A percentile compares a stretch with the other conserved stretches of the same genome.
Conservation (phyloP, 495 filamentous ascomycete genomes). For the Talaromyces stipitatus region DNA sequence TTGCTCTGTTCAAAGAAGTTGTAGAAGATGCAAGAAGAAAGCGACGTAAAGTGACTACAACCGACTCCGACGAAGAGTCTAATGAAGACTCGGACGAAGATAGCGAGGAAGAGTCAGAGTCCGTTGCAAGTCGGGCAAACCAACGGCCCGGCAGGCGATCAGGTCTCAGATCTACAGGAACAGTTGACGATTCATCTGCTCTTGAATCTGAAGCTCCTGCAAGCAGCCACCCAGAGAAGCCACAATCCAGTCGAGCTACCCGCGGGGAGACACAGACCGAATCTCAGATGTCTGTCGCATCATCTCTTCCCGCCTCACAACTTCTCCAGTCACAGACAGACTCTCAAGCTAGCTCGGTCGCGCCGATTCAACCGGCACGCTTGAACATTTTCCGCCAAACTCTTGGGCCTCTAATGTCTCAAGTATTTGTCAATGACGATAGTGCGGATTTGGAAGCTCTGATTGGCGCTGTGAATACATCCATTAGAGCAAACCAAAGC, state of each 20-base stretch:
- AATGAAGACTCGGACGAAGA: slow-evolving; percentile 33
- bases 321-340: slow-evolving; percentile 52
- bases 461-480: slow-evolving; percentile 70
- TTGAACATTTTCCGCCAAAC: slow-evolving; percentile 67
- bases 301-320: slow-evolving; percentile 60
- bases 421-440: slow-evolving; percentile 70
- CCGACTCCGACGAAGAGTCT: slow-evolving; percentile 35
- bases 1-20: slow-evolving; percentile 97
- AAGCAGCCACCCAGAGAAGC: slow-evolving; percentile 47
- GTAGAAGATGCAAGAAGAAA: slow-evolving; percentile 80
- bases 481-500: slow-evolving; percentile 35
- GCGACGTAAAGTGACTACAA: slow-evolving; percentile 46
- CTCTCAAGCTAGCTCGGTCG: slow-evolving; percentile 28
- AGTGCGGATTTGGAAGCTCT: slow-evolving; percentile 66
- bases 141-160: slow-evolving; percentile 20
- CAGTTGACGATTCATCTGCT: slow-evolving; percentile 33
- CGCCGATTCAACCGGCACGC: slow-evolving; percentile 53
- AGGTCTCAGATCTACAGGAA: slow-evolving; percentile 30
- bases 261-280: slow-evolving; percentile 32
- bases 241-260: slow-evolving; percentile 32
- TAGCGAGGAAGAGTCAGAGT: slow-evolving; percentile 24
- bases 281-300: slow-evolving; percentile 59
- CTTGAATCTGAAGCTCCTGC: slow-evolving; percentile 28
- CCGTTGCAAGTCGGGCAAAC: slow-evolving; percentile 26
- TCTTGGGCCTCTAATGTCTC: slow-evolving; percentile 70